Evolutionary conservation across 2,329 filamentous ascomycete genomes (phyloP).

Genomic region (Geosmithia morbida): DNA sequence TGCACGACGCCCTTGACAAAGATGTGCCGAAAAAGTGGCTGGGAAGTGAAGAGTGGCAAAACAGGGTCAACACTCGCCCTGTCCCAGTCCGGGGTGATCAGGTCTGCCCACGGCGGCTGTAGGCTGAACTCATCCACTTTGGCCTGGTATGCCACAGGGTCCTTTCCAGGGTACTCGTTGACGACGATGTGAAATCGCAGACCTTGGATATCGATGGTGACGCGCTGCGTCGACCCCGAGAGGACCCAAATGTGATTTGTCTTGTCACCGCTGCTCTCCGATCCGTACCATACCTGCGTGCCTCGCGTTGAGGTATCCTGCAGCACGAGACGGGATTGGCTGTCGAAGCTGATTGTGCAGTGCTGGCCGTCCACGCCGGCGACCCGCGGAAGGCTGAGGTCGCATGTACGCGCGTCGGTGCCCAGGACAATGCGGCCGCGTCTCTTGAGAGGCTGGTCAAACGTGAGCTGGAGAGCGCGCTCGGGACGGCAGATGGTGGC

Average conservation of each 20-base stretch:
- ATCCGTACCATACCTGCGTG: constrained; percentile 27
- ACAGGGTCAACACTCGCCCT: constrained; percentile 10
- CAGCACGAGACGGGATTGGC: constrained; percentile 19
- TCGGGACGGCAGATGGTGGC: constrained; percentile 8
- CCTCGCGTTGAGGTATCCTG: constrained; percentile 21
- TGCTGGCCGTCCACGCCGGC: constrained; percentile 19
- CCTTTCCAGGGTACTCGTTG: constrained; percentile 17
- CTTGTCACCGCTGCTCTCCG: constrained; percentile 21
- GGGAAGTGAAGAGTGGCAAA: constrained; percentile 12
- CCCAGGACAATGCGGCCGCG: constrained; percentile 22
- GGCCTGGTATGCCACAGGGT: constrained; percentile 16
- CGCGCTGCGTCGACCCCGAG: constrained; percentile 9
- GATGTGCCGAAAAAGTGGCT: constrained; percentile 17
- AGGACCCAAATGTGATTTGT: constrained; percentile 20
- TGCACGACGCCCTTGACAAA: constrained; percentile 16
- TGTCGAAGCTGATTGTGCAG: constrained; percentile 23
- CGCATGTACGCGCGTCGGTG: constrained; percentile 18
- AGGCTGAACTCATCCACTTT: constrained; percentile 18
- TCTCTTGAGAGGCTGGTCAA: constrained; percentile 15
- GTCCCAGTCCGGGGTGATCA: constrained; percentile 13
- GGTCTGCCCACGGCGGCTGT: constrained; percentile 12
- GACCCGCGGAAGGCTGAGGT: constrained; percentile 19
- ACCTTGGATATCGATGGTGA: constrained; percentile 23
- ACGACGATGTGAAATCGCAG: constrained; percentile 22
- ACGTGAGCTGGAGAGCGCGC: constrained; percentile 19